phyloP scores from a whole-genome alignment of 495 filamentous ascomycete genomes.

The Penicillium bovifimosum region DNA sequence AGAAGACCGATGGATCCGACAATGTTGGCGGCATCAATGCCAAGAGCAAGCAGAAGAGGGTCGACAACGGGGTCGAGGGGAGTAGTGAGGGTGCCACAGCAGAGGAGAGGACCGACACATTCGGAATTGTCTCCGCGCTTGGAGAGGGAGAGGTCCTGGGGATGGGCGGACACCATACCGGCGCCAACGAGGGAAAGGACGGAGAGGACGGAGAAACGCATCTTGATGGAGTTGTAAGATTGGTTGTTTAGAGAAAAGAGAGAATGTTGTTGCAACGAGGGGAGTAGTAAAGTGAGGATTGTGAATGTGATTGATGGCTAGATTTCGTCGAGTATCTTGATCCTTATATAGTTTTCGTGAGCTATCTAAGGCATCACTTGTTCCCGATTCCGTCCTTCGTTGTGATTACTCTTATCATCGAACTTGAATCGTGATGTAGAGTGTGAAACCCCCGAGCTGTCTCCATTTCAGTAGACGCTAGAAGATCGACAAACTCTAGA shows the following conservation, averaged over 20 bases:
- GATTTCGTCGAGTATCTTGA: conserved; percentile 1
- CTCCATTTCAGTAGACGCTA: background rate
- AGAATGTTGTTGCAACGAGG: background rate
- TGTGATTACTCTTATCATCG: conserved; percentile 4
- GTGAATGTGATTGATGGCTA: conserved; percentile 2
- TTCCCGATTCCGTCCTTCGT: background rate
- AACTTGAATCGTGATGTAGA: conserved; percentile 1
- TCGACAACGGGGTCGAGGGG: conserved; percentile 53
- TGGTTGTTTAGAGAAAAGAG: background rate
- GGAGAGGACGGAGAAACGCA: conserved; percentile 30
- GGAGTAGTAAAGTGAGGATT: background rate
- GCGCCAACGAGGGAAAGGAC: conserved; percentile 19
- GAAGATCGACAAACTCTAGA: conserved; percentile 17
- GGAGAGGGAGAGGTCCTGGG: background rate
- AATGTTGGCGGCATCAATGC: conserved; percentile 76
- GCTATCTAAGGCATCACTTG: background rate
- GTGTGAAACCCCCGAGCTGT: background rate
- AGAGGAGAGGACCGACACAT: conserved; percentile 27
- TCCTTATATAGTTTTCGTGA: conserved; percentile 15
- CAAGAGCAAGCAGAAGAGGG: conserved; percentile 67
- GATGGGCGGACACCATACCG: conserved; percentile 18
- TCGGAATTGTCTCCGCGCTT: conserved; percentile 12
- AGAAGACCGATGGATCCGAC: conserved; percentile 44
- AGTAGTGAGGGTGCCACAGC: conserved; percentile 32
- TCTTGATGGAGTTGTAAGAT: conserved; percentile 10